These are phyloP conservation scores for Phytophthora niederhauseri DNA, from an alignment of 352 stramenopile genomes.

Conservation along the genomic window DNA sequence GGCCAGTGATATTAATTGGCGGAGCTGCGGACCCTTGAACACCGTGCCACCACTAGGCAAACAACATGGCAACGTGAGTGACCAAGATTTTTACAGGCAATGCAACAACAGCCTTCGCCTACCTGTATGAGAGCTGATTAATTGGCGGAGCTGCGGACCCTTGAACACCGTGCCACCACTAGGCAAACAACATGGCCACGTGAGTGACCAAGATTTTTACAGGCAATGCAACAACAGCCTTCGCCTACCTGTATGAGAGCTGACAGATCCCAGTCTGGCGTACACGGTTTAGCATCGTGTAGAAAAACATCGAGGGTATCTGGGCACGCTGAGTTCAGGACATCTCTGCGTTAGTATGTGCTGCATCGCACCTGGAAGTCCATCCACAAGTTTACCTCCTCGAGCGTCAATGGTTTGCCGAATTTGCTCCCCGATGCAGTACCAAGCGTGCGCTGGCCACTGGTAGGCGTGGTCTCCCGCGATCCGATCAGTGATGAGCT, in stretches of 20 bases:
- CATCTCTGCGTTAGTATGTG: slow-evolving; percentile 4
- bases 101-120: not conserved
- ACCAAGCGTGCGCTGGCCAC: slow-evolving; percentile 14
- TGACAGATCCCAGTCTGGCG: slow-evolving; percentile 70
- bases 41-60: slow-evolving; percentile 42
- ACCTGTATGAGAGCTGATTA: slow-evolving; percentile 69
- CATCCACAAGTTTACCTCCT: slow-evolving; percentile 51
- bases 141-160: slow-evolving; percentile 52
- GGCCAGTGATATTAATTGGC: slow-evolving; percentile 60
- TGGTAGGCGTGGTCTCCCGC: slow-evolving; percentile 27
- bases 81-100: not conserved
- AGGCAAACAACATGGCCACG: not conserved
- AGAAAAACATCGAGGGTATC: slow-evolving; percentile 74
- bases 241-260: slow-evolving; percentile 53
- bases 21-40: slow-evolving; percentile 51
- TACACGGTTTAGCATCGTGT: slow-evolving; percentile 72
- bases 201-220: slow-evolving; percentile 2
- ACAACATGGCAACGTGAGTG: not conserved
- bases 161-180: slow-evolving; percentile 52
- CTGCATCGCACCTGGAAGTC: not conserved
- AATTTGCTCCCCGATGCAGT: slow-evolving; percentile 20
- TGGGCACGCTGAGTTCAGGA: slow-evolving; percentile 44
- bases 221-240: not conserved
- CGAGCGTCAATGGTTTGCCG: slow-evolving; percentile 39
- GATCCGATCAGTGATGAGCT: slow-evolving; percentile 33